phyloP scores from a whole-genome alignment of 441 rosid species.

The Manihot esculenta region DNA sequence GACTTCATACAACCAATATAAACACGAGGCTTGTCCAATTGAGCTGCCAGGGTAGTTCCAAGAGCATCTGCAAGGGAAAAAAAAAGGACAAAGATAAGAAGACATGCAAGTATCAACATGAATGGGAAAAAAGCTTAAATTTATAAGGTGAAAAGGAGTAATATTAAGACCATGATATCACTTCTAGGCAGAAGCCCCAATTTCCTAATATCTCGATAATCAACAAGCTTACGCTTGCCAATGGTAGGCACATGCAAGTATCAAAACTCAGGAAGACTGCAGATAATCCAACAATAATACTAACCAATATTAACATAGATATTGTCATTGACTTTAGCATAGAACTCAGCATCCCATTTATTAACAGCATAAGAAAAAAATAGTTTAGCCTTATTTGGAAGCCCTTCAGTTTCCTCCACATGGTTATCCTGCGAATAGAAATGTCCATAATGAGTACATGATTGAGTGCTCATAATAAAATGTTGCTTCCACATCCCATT shows the following conservation, averaged over 20 bases:
- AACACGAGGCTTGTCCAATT: constrained; percentile 70
- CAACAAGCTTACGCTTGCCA: neutral
- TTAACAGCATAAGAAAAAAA: constrained; percentile 66
- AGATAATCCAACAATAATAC: constrained; percentile 23
- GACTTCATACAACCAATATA: constrained; percentile 99
- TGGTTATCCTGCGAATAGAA: constrained; percentile 52
- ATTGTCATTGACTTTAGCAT: constrained; percentile 85
- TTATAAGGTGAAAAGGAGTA: neutral
- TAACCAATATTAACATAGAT: constrained; percentile 82
- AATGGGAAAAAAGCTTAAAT: neutral
- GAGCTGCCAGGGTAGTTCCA: constrained; percentile 73
- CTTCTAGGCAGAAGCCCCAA: neutral
- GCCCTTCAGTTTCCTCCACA: constrained; percentile 63
- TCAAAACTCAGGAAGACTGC: neutral
- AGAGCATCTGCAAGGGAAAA: constrained; percentile 54
- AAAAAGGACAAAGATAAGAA: neutral
- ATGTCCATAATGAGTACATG: constrained; percentile 12
- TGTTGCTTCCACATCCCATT: neutral
- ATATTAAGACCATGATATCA: neutral
- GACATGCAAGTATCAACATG: neutral
- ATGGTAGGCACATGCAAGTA: neutral
- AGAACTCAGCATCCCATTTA: constrained; percentile 90
- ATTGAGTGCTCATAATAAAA: constrained; percentile 13
- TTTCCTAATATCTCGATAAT: neutral
- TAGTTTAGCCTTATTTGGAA: constrained; percentile 60